Percentiles rank a stretch among this genome's conserved stretches.
These are phyloP conservation scores for Neonectria neomacrospora DNA, from an alignment of 2,329 filamentous ascomycete species.

Conservation along the genomic window DNA sequence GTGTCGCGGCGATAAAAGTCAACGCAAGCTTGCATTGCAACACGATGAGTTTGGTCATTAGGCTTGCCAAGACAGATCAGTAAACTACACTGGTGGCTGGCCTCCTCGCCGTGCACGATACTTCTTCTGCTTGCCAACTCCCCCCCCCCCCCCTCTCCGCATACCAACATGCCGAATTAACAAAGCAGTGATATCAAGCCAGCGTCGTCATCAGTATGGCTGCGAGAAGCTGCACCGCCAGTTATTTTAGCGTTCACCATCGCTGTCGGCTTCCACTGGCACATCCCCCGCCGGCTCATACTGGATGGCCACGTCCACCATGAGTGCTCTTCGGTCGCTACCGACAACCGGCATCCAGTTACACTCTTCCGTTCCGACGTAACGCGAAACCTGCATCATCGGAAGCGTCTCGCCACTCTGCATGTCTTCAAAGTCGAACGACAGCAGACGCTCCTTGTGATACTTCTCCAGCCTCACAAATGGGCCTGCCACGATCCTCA, in stretches of 20 bases:
- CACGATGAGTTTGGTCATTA: too few relatives aligned
- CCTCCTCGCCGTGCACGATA: too few relatives aligned
- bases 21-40: too few relatives aligned
- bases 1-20: too few relatives aligned
- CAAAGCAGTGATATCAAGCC: too few relatives aligned
- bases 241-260: neutral
- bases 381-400: neutral
- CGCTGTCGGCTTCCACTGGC: neutral
- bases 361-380: neutral
- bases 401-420: constrained; percentile 23
- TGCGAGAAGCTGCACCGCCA: too few relatives aligned
- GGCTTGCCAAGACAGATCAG: too few relatives aligned
- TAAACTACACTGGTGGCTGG: too few relatives aligned
- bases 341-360: constrained; percentile 25
- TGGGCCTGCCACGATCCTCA: constrained; percentile 24
- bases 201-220: too few relatives aligned
- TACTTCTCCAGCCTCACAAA: neutral
- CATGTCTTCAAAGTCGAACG: constrained; percentile 28
- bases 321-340: constrained; percentile 12
- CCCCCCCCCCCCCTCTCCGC: too few relatives aligned
- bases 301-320: constrained; percentile 8
- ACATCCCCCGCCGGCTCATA: constrained; percentile 6
- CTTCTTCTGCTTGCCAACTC: too few relatives aligned
- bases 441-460: neutral
- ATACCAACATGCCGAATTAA: too few relatives aligned